Percentiles rank a stretch among this genome's conserved stretches.
phyloP scores from a whole-genome alignment of 495 filamentous ascomycete genomes.

The Aspergillus heteromorphus region DNA sequence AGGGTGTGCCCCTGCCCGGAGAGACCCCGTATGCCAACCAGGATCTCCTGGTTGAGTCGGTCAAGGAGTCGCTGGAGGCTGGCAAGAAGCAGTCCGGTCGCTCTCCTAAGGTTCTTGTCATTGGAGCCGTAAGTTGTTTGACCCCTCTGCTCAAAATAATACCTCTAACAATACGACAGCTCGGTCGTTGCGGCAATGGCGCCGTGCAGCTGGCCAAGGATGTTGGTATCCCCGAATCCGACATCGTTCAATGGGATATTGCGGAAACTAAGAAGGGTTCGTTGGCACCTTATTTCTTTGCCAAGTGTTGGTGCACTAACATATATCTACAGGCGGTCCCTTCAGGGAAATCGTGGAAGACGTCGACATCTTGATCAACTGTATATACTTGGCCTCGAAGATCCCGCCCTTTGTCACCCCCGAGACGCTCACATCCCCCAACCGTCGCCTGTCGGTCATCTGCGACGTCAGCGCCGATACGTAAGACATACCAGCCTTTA shows the following conservation, averaged over 20 bases:
- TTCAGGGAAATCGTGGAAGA: conserved; percentile 79
- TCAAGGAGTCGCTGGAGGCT: conserved; percentile 60
- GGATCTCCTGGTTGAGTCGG: conserved; percentile 61
- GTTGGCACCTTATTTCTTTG: neutral
- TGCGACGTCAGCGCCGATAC: conserved; percentile 82
- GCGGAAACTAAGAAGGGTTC: conserved; percentile 63
- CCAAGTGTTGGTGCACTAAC: neutral
- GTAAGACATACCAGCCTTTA: conserved; percentile 16
- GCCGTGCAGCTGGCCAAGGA: conserved; percentile 74
- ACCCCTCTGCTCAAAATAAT: neutral
- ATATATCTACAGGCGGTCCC: conserved; percentile 54
- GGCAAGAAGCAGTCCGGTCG: conserved; percentile 51
- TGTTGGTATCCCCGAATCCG: conserved; percentile 66
- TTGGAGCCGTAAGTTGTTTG: conserved; percentile 47
- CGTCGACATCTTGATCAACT: conserved; percentile 77
- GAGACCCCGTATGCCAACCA: conserved; percentile 75
- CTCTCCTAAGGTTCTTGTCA: conserved; percentile 51
- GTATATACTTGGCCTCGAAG: conserved; percentile 72
- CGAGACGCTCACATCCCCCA: conserved; percentile 60
- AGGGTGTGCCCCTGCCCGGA: conserved; percentile 56
- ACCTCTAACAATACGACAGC: conserved; percentile 19
- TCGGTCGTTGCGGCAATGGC: conserved; percentile 83
- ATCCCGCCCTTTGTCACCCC: conserved; percentile 66
- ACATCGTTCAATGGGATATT: conserved; percentile 89
- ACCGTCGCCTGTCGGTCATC: conserved; percentile 73